phyloP scores from a whole-genome alignment of 192 early-diverging fungal species.

The Mortierella alpina region DNA sequence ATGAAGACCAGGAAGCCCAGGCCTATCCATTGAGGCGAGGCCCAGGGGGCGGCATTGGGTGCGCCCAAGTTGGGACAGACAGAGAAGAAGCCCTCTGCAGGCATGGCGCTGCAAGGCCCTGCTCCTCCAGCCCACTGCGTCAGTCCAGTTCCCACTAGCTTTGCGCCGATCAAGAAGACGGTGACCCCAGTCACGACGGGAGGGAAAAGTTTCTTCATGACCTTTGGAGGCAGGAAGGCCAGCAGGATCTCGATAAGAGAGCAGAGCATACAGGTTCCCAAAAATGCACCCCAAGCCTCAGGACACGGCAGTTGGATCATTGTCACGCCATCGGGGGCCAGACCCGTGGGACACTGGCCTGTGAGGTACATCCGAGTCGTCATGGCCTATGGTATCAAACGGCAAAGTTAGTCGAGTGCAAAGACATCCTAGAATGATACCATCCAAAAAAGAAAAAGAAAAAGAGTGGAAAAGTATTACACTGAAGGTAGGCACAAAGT shows the following conservation, averaged over 20 bases:
- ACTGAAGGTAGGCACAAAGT: constrained; percentile 57
- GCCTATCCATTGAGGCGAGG: constrained; percentile 61
- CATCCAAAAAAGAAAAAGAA: constrained; percentile 5
- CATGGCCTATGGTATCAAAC: constrained; percentile 45
- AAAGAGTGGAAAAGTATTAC: constrained; percentile 4
- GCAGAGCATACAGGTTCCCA: constrained; percentile 67
- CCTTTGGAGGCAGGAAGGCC: constrained; percentile 59
- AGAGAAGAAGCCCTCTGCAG: constrained; percentile 60
- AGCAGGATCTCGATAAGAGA: constrained; percentile 59
- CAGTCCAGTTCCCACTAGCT: constrained; percentile 60
- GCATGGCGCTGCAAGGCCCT: constrained; percentile 60
- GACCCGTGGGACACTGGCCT: constrained; percentile 59
- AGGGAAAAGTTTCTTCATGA: constrained; percentile 61
- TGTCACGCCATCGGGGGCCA: constrained; percentile 57
- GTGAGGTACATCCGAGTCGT: constrained; percentile 64
- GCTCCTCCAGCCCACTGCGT: constrained; percentile 66
- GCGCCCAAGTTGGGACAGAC: constrained; percentile 60
- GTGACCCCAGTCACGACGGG: constrained; percentile 62
- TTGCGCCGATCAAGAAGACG: constrained; percentile 63
- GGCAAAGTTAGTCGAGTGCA: background rate
- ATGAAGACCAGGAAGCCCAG: constrained; percentile 62
- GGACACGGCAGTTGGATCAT: constrained; percentile 57
- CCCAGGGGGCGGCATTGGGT: constrained; percentile 64
- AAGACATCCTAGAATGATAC: background rate
- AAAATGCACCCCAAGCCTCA: constrained; percentile 63